phyloP scores from a whole-genome alignment of 257 asterid genomes.

The Solanum habrochaites region DNA sequence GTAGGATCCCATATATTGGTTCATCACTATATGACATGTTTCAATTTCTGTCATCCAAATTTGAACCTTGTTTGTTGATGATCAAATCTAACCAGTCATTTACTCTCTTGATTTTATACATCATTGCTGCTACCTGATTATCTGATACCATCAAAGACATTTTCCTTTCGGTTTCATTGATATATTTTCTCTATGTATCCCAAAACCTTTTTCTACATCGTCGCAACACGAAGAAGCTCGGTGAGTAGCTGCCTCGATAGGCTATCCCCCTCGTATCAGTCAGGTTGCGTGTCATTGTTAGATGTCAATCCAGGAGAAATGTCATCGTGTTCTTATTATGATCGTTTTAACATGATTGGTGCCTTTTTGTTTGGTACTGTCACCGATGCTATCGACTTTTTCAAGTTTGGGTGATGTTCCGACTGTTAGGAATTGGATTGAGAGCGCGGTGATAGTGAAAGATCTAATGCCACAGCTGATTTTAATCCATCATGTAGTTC shows the following conservation, averaged over 20 bases:
- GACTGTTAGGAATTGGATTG: constrained; percentile 1
- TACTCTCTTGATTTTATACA: constrained; percentile 54
- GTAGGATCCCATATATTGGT: constrained; percentile 42
- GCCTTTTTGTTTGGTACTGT: constrained; percentile 18
- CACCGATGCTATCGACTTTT: constrained; percentile 4
- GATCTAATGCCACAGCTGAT: constrained; percentile 58
- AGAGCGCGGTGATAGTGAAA: constrained; percentile 22
- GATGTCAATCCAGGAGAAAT: constrained; percentile 11
- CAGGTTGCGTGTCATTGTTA: constrained; percentile 19
- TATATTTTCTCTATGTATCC: constrained; percentile 33
- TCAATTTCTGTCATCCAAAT: constrained; percentile 29
- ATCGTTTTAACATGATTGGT: constrained; percentile 9
- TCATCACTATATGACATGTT: constrained; percentile 40
- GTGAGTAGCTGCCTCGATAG: constrained; percentile 15
- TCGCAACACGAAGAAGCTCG: constrained; percentile 30
- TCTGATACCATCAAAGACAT: constrained; percentile 15
- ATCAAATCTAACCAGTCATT: constrained; percentile 49
- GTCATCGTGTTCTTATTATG: constrained; percentile 4
- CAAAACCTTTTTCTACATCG: constrained; percentile 41
- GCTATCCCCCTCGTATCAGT: constrained; percentile 34
- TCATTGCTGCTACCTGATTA: constrained; percentile 25
- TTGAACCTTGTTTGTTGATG: constrained; percentile 5
- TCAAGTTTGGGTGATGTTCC: constrained; percentile 1
- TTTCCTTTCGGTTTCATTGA: constrained; percentile 48
- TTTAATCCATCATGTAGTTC: constrained; percentile 47